phyloP scores from a whole-genome alignment of 139 green algal species.

The Chlamydomonas schloesseri region DNA sequence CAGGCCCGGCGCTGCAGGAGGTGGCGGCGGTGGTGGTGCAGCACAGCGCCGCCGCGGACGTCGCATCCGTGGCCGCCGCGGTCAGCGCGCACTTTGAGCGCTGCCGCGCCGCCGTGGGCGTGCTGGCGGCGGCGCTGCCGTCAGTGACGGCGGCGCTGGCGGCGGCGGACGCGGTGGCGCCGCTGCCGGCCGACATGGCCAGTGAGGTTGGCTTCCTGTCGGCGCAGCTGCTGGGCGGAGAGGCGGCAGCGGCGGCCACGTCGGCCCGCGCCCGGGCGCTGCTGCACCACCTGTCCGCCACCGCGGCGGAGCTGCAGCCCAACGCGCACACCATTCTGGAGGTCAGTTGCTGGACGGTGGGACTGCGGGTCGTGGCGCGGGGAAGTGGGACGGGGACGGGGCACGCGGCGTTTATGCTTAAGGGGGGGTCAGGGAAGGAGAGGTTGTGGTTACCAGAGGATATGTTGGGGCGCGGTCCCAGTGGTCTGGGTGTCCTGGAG shows the following conservation, averaged over 20 bases:
- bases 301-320: slow-evolving; percentile 33
- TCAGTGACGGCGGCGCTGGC: slow-evolving; percentile 27
- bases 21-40: slow-evolving; percentile 37
- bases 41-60: slow-evolving; percentile 38
- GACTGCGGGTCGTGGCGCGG: too few species aligned
- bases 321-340: slow-evolving; percentile 28
- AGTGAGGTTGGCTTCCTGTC: slow-evolving; percentile 45
- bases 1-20: slow-evolving; percentile 43
- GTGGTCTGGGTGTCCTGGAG: too few species aligned
- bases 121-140: slow-evolving; percentile 40
- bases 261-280: slow-evolving; percentile 18
- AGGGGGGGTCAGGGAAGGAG: too few species aligned
- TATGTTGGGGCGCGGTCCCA: too few species aligned
- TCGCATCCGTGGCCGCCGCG: slow-evolving; percentile 34
- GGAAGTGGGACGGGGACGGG: too few species aligned
- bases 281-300: slow-evolving; percentile 41
- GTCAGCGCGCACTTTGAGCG: slow-evolving; percentile 13
- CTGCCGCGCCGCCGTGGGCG: slow-evolving; percentile 31
- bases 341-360: slow-evolving; percentile 4
- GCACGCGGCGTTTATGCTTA: too few species aligned
- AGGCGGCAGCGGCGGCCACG: slow-evolving; percentile 15
- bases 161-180: slow-evolving; percentile 10
- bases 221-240: slow-evolving; percentile 26
- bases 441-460: too few species aligned
- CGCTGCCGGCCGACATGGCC: slow-evolving; percentile 10